phyloP scores from a whole-genome alignment of 805 yeast species.

The Lipomyces japonicus region DNA sequence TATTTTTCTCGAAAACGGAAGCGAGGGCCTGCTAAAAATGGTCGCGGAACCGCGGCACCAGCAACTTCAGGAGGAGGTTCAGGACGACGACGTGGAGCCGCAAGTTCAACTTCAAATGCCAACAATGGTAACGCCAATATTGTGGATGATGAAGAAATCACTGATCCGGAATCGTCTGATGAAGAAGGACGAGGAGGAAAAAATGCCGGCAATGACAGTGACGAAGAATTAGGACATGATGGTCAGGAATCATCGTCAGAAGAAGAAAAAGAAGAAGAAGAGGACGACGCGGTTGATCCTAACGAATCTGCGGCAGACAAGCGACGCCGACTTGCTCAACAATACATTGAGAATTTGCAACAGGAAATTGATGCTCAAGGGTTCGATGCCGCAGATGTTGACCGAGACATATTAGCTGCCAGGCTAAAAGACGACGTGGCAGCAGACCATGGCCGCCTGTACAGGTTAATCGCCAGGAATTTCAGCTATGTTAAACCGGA shows the following conservation, averaged over 20 bases:
- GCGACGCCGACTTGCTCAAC: constrained; percentile 89
- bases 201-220: constrained; percentile 30
- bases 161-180: constrained; percentile 20
- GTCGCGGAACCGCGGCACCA: neutral
- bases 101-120: neutral
- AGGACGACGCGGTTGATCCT: constrained; percentile 32
- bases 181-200: constrained; percentile 21
- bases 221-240: constrained; percentile 29
- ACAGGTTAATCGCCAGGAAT: constrained; percentile 42
- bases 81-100: neutral
- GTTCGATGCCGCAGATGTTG: constrained; percentile 88
- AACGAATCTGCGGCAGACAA: constrained; percentile 85
- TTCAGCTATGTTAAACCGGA: constrained; percentile 12
- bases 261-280: constrained; percentile 60
- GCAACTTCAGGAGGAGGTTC: neutral
- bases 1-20: constrained; percentile 27
- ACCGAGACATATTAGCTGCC: constrained; percentile 75
- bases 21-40: constrained; percentile 7
- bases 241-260: constrained; percentile 27
- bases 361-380: constrained; percentile 45
- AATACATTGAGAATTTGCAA: constrained; percentile 77
- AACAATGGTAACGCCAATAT: too few relatives aligned
- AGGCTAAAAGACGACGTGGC: constrained; percentile 86
- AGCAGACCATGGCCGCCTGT: constrained; percentile 79
- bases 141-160: constrained; percentile 31